Conservation (phyloP, 2,329 filamentous ascomycete genomes). For the Microsporum ferrugineum region DNA sequence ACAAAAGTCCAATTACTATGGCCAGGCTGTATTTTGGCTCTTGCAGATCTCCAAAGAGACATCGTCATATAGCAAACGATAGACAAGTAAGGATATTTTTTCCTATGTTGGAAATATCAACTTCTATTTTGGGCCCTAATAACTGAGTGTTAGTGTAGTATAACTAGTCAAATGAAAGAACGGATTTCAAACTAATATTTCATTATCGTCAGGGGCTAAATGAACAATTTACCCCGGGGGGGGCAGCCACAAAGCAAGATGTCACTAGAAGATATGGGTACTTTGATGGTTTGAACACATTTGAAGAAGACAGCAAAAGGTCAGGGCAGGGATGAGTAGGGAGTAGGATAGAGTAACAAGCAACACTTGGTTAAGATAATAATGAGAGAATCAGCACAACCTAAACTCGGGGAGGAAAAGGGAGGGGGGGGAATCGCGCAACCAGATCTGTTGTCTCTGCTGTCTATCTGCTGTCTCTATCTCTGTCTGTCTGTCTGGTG, state of each 20-base stretch:
- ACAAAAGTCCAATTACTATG: too few species aligned
- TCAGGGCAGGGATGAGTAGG: not conserved
- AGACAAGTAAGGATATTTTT: not conserved
- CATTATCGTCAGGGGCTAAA: not conserved
- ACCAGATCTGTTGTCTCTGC: too few species aligned
- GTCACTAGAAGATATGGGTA: not conserved
- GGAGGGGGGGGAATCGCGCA: not conserved
- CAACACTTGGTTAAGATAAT: too few species aligned
- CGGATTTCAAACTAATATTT: not conserved
- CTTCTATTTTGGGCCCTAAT: not conserved
- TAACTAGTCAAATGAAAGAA: not conserved
- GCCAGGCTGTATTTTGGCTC: too few species aligned
- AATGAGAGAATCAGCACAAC: not conserved
- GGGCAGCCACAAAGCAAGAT: not conserved
- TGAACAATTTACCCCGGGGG: slow-evolving; percentile 1
- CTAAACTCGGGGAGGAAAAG: not conserved
- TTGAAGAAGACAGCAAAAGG: not conserved
- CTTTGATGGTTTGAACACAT: not conserved
- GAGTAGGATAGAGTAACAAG: not conserved
- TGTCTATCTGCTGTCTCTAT: too few species aligned
- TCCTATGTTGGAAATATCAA: not conserved
- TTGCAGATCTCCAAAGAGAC: too few species aligned
- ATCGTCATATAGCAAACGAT: not conserved
- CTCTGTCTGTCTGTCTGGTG: not conserved
- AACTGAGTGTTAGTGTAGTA: not conserved